Evolutionary conservation across 805 yeast species (phyloP), one percentile per base, ranked within the genome.

Genomic region (Ogataea ramenticola): DNA sequence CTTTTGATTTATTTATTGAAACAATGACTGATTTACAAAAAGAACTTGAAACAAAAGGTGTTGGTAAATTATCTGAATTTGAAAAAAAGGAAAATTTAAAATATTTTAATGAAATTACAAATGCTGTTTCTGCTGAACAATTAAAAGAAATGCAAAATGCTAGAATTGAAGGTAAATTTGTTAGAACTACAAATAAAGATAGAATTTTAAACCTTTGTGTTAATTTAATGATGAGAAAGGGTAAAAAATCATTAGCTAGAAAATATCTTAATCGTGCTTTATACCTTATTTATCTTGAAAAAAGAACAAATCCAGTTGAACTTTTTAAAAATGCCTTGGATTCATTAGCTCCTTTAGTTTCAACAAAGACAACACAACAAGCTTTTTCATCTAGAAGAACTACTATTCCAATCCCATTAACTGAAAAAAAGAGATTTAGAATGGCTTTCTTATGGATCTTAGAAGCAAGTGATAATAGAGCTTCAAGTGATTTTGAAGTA

Each of bases 381-480:
- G 93, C 93, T 46, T 83, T 83, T 44, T 97, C 97, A 37, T 87
- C 90, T 61, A 80, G 82, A 47, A 75, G 76, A 47, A 74, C 80
- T 34, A 22, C 11, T 14, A 82, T 87, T 41, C 99, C 99, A 5
- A 79, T 77, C 32, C 96, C 97, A 10, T 70, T 91, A 56, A 80
- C 77, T 41, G 79, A 78, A 55, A 80, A 88, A 65, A 96, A 89
- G 66, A 77, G 98, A 63, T 71, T 79, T 54, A 78, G 96, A 64
- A 79, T 77, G 56, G 96, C 98, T 2, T 86, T 95, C 72, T 65
- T 71, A 51, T 93, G 98, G 98, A 83, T 93, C 41, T 64, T 89
- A 43, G 96, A 87, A 47, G 88, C 95, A 19, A 77, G 95, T 35
- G 75, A 79, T 47, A 81, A 84, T 56, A 81, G 95, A 62, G 81